Base-by-base conservation (phyloP, 2,329 filamentous ascomycete genomes). In the Talaromyces pinophilus region DNA sequence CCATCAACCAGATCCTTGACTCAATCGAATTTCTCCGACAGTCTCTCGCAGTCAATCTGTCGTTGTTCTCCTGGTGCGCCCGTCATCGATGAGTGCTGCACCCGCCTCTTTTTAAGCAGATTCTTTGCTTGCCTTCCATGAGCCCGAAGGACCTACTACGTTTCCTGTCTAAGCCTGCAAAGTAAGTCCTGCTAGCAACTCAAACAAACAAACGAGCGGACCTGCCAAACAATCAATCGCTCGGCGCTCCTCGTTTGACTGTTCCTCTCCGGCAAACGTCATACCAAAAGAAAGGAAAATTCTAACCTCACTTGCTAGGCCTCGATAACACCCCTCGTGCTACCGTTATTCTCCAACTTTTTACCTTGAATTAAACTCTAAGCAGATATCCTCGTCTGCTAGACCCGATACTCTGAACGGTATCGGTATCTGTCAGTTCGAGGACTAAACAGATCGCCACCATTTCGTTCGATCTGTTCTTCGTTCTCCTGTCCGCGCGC, bases 91-190 rank as follows among this genome's bases (percentile, higher is more conserved):
- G 72, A 70, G 70, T 68, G 72, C 75, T 75, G 72, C 72, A 69
- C 73, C 73, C 70, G 70, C 72, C 72, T 75, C 48, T 67, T 68
- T 75, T 60, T 79, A 71, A 76, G 71, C 70, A 70, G 72, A 73
- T 72, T 71, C 71, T 73, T 69, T 69, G 52, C 63, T 67, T 71
- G 75, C 83, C 81, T 87, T 92, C 88, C 89, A 97, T 97, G 93
- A 93, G 88, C 90, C 90, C 87, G 81, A 91, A 90, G 83, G 92
- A 96, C 82, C 88, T 96, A 77, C 88, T 96, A 78, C 91, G 92
- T 83, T 95, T 96, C 84, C 88, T 97, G 75, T 96, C 92, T 79
- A 95, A 95, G 86, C 92, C 92, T 78, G 92, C 92, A 81, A 96
- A 96, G 93, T 96, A 83, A 78, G 91, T 83, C 19, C 22, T 55